Evolutionary conservation across 352 stramenopile genomes (phyloP).

Genomic region (Globisporangium paddicum): DNA sequence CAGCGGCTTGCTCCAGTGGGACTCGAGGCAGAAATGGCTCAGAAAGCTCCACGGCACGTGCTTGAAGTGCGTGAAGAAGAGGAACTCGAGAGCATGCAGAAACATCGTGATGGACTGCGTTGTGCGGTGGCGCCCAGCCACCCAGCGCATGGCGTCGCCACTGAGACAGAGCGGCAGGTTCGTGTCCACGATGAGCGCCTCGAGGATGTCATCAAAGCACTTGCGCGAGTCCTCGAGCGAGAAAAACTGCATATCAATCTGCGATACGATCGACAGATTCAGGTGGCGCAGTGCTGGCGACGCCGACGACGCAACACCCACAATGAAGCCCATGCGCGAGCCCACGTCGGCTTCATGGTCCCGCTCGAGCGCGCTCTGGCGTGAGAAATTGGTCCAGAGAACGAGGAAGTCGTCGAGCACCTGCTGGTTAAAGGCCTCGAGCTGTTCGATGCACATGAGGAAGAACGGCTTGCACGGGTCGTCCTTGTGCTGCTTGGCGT

Average conservation of each 20-base stretch:
- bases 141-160: conserved; percentile 38
- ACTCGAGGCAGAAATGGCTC: conserved; percentile 31
- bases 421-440: conserved; percentile 53
- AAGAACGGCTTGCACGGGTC: conserved; percentile 31
- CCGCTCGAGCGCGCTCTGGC: conserved; percentile 1
- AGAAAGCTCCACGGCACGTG: conserved; percentile 55
- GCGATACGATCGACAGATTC: conserved; percentile 40
- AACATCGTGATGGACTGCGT: conserved; percentile 69
- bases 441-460: conserved; percentile 73
- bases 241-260: conserved; percentile 75
- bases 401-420: conserved; percentile 68
- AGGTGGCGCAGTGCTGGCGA: conserved; percentile 66
- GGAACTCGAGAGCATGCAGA: conserved; percentile 50
- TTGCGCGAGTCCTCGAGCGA: conserved; percentile 70
- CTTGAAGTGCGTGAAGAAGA: conserved; percentile 63
- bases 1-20: conserved; percentile 21
- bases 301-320: conserved; percentile 63
- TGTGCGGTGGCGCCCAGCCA: conserved; percentile 42
- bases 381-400: conserved; percentile 56
- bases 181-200: conserved; percentile 60
- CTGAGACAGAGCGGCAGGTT: conserved; percentile 52
- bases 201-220: conserved; percentile 69
- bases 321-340: conserved; percentile 45
- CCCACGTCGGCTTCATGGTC: conserved; percentile 1
- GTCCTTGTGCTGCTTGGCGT: background rate